Percentiles rank a stretch among this genome's conserved stretches.
Evolutionary conservation across 352 stramenopile genomes (phyloP).

Genomic region (Globisporangium cystogenes): DNA sequence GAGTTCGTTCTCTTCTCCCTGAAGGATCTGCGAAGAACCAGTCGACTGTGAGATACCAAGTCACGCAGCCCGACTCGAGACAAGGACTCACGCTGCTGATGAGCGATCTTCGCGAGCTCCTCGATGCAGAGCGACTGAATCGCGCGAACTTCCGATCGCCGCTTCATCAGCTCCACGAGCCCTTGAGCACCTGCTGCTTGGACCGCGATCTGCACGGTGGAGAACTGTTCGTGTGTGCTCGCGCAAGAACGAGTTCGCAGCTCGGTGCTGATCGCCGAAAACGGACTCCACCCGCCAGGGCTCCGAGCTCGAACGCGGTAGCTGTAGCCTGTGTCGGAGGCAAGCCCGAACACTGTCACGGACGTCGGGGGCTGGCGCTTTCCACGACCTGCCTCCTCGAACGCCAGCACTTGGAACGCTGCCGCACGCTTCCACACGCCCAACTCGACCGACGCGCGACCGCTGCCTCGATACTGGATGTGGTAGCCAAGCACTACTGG

Average conservation of each 20-base stretch:
- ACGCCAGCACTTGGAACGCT: constrained; percentile 47
- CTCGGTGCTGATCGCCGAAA: constrained; percentile 25
- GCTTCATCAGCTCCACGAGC: constrained; percentile 39
- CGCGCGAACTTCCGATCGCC: constrained; percentile 20
- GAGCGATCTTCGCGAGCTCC: constrained; percentile 33
- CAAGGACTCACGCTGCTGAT: constrained; percentile 15
- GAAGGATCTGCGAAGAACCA: not conserved
- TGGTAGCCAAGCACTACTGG: constrained; percentile 59
- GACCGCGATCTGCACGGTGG: constrained; percentile 21
- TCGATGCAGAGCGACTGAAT: constrained; percentile 36
- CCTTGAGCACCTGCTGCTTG: constrained; percentile 13
- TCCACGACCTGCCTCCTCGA: constrained; percentile 36
- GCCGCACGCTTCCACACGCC: constrained; percentile 43
- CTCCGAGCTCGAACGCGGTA: constrained; percentile 56
- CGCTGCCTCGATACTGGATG: constrained; percentile 39
- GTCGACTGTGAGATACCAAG: not conserved
- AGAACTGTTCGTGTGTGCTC: constrained; percentile 25
- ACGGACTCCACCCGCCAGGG: constrained; percentile 59
- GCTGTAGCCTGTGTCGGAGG: constrained; percentile 39
- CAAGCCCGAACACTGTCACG: constrained; percentile 31
- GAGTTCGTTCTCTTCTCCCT: constrained; percentile 2
- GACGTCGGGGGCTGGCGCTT: constrained; percentile 18
- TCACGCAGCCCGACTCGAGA: too few species aligned
- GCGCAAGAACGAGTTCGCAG: constrained; percentile 38
- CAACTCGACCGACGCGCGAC: constrained; percentile 25